Base-by-base conservation (phyloP, 2,329 filamentous ascomycete species). In the Diaporthe ampelina region DNA sequence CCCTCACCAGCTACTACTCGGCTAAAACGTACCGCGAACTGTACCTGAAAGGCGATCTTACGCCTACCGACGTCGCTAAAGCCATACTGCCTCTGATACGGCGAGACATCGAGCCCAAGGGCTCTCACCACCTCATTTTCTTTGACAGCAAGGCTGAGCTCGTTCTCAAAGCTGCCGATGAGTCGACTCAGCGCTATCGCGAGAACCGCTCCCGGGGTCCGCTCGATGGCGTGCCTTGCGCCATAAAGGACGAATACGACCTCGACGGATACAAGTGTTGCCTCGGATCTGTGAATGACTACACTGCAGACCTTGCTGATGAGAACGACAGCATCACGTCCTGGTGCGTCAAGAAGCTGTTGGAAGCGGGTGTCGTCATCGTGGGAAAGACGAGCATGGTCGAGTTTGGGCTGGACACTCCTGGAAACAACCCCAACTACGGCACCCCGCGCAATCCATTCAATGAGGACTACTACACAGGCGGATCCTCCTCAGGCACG, bases 401-500 rank as follows among this genome's bases (percentile, higher is more conserved):
- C 80, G 94, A 95, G 81, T 87, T 94, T 70, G 94, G 93, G 4
- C 87, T 93, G 75, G 92, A 94, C 78, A 94, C 93, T 0, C 93
- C 92, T 3, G 94, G 94, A 79, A 94, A 94, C 83, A 95, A 95
- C 78, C 90, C 91, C 5, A 90, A 88, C 72, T 89, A 89, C 77
- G 94, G 94, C 59, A 96, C 94, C 0, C 94, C 94, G 0, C 86
- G 87, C 19, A 97, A 97, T 78, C 94, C 94, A 0, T 91, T 94
- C 81, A 94, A 95, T 80, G 81, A 85, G 0, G 81, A 85, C 4
- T 96, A 94, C 84, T 97, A 97, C 82, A 91, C 91, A 4, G 94
- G 94, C 65, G 94, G 94, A 19, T 94, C 91, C 8, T 95, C 94
- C 0, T 93, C 93, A 3, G 94, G 94, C 2, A 91, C 91, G 7